phyloP scores from a whole-genome alignment of 163 green algal genomes.

The Scenedesmus sp. region DNA sequence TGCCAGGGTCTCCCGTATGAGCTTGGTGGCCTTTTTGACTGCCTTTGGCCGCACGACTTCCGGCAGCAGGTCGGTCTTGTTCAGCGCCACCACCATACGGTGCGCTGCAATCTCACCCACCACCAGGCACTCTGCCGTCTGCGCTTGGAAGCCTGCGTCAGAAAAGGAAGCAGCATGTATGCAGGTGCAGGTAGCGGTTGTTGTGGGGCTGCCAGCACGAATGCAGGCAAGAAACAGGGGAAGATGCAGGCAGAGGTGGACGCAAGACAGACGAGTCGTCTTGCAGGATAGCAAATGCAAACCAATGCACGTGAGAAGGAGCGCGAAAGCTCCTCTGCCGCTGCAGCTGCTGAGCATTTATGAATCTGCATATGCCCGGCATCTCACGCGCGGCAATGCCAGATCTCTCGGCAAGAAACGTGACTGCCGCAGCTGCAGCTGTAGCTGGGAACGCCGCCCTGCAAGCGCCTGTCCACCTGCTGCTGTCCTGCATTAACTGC shows the following conservation, averaged over 20 bases:
- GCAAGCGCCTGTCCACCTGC: not conserved
- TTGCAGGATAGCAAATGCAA: too few species aligned
- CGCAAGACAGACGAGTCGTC: too few species aligned
- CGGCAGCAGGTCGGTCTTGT: constrained; percentile 89
- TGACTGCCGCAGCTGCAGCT: not conserved
- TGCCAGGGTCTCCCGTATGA: constrained; percentile 81
- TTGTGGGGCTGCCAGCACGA: not conserved
- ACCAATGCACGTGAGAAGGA: too few species aligned
- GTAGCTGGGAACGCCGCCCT: not conserved
- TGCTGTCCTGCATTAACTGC: not conserved
- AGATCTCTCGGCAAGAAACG: not conserved
- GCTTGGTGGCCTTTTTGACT: constrained; percentile 85
- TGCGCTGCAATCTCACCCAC: constrained; percentile 86
- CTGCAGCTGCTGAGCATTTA: too few species aligned
- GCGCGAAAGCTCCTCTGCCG: too few species aligned
- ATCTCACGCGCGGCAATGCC: too few species aligned
- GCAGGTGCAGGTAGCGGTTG: not conserved
- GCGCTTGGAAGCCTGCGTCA: constrained; percentile 82
- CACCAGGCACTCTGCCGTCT: constrained; percentile 98
- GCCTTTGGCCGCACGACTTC: constrained; percentile 56
- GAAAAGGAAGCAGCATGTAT: too few species aligned
- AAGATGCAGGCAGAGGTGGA: too few species aligned
- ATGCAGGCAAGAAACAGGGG: not conserved
- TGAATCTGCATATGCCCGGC: too few species aligned
- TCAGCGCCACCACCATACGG: constrained; percentile 88